Conservation (phyloP, 768 basidiomycete genomes). For the Lyophyllum shimeji region DNA sequence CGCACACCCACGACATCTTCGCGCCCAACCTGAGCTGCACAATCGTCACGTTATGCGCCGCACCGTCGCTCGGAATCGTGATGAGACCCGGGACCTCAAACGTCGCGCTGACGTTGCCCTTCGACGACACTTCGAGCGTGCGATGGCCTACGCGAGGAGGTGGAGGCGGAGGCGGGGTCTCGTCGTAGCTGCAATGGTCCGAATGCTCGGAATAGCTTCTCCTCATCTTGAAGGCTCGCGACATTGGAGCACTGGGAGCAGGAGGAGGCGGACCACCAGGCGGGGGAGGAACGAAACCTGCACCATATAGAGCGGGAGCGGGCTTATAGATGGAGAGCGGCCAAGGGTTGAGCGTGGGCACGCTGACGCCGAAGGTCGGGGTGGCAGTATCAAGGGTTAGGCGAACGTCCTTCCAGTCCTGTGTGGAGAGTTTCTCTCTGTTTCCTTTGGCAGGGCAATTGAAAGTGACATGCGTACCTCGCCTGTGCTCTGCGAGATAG, state of each 20-base stretch:
- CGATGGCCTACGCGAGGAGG: too few relatives aligned
- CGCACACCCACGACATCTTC: slow-evolving; percentile 24
- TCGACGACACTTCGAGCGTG: slow-evolving; percentile 6
- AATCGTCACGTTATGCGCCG: slow-evolving; percentile 26
- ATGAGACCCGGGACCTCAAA: slow-evolving; percentile 26
- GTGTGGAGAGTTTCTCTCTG: neutral
- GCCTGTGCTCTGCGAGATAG: slow-evolving; percentile 36
- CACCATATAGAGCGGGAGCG: too few relatives aligned
- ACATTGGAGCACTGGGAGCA: too few relatives aligned
- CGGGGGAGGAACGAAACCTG: neutral
- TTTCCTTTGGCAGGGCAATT: neutral
- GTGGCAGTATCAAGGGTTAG: slow-evolving; percentile 38
- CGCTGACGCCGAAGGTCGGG: slow-evolving; percentile 35
- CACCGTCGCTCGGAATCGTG: slow-evolving; percentile 23
- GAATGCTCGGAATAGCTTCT: too few relatives aligned
- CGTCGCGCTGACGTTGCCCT: slow-evolving; percentile 24
- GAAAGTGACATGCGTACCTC: slow-evolving; percentile 28
- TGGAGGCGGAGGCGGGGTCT: too few relatives aligned
- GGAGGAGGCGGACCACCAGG: neutral
- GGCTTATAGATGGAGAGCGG: slow-evolving; percentile 20
- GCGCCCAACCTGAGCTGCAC: slow-evolving; percentile 21
- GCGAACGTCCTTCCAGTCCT: slow-evolving; percentile 19
- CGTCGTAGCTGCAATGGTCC: too few relatives aligned
- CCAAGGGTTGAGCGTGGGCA: slow-evolving; percentile 37
- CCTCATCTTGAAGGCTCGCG: too few relatives aligned